Evolutionary conservation across 768 basidiomycete genomes (phyloP), one percentile per base, ranked within the genome.

Genomic region (Galerina sulciceps): DNA sequence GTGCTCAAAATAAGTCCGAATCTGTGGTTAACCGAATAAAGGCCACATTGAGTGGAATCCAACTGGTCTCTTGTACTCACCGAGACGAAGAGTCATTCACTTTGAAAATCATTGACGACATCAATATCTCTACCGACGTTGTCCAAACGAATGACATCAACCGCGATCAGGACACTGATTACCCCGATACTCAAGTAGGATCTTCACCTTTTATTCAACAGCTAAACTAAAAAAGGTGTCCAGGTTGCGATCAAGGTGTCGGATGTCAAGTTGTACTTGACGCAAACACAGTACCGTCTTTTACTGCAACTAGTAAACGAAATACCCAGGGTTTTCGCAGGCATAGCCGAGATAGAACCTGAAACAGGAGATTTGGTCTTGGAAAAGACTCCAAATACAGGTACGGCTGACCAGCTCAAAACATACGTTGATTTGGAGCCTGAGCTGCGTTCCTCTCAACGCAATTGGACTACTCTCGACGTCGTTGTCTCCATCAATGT

Each of bases 101-200:
- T 1, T 79, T 99, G 57, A 94, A 93, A 73, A 93, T 99, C 65
- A 90, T 99, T 35, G 93, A 97, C 63, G 91, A 96, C 67, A 94
- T 97, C 46, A 80, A 90, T 58, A 81, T 98, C 58, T 76, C 75
- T 4, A 84, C 90, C 9, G 83, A 89, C 22, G 73, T 95, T 50
- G 72, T 85, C 22, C 93, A 96, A 72, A 81, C 75, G 6, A 78
- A 76, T 46, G 78, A 76, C 13, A 79, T 85, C 41, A 80, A 91
- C 65, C 80, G 85, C 15, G 67, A 68, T n/a, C 69, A 72, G 15
- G 80, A 89, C 57, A 68, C 70, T 34, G 77, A 81, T 36, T 74
- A 76, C 55, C 93, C 96, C 1, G 91, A 90, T 64, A 90, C 83
- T 17, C 87, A 91, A 80, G 96, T 95, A 70, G 63, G 75, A 40